Conservation (phyloP, 1,139 yeast genomes). For the Kluyveromyces marxianus region DNA sequence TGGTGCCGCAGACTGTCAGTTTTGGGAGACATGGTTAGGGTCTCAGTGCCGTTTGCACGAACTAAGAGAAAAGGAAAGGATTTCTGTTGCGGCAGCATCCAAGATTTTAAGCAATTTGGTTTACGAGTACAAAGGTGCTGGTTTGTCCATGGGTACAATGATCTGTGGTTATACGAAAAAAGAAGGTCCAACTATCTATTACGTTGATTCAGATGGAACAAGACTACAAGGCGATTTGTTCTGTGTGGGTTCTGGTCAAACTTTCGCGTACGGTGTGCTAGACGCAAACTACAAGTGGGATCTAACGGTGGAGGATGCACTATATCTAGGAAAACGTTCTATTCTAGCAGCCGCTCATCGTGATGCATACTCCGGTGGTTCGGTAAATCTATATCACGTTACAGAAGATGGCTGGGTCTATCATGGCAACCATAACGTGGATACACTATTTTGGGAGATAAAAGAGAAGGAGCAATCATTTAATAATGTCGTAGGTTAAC, state of each 20-base stretch:
- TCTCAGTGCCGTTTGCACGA: slow-evolving; percentile 94
- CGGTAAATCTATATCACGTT: slow-evolving; percentile 86
- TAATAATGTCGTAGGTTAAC: slow-evolving; percentile 68
- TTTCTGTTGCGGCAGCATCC: slow-evolving; percentile 94
- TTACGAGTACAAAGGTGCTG: slow-evolving; percentile 93
- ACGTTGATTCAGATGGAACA: slow-evolving; percentile 96
- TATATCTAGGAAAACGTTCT: slow-evolving; percentile 89
- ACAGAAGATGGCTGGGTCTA: slow-evolving; percentile 91
- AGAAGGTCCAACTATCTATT: slow-evolving; percentile 92
- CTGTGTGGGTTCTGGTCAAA: slow-evolving; percentile 99
- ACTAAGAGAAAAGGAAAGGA: slow-evolving; percentile 87
- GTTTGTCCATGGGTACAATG: slow-evolving; percentile 99
- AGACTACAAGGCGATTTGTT: slow-evolving; percentile 90
- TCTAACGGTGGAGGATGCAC: slow-evolving; percentile 82
- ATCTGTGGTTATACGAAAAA: slow-evolving; percentile 93
- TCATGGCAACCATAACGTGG: slow-evolving; percentile 94
- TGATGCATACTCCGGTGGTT: slow-evolving; percentile 98
- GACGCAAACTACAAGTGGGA: slow-evolving; percentile 92
- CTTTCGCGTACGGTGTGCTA: slow-evolving; percentile 98
- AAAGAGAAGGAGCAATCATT: slow-evolving; percentile 85
- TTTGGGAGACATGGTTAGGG: slow-evolving; percentile 99
- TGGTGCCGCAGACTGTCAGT: slow-evolving; percentile 99
- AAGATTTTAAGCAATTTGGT: slow-evolving; percentile 87
- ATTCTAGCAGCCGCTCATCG: slow-evolving; percentile 97
- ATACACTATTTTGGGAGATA: slow-evolving; percentile 85